Evolutionary conservation across 192 early-diverging fungal species (phyloP), one percentile per base, ranked within the genome.

Genomic region (Coemansia sp.): DNA sequence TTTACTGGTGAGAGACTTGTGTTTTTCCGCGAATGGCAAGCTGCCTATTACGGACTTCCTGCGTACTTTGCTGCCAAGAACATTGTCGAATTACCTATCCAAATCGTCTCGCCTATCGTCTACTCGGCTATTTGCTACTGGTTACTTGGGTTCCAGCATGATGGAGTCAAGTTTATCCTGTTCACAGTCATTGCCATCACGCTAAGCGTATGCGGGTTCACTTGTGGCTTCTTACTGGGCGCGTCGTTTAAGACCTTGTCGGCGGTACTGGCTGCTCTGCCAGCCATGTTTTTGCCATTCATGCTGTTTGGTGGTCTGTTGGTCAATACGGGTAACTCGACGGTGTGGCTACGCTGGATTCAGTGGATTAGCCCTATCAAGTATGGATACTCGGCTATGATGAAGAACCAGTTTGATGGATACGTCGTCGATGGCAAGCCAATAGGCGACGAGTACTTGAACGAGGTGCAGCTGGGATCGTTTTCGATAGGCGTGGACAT

Each of bases 241-340:
- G 83, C 81, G 16, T 22, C 76, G 20, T 87, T 88, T 58, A n/a
- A 65, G 4, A 68, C 68, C 24, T 73, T 90, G 41, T 60, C 79
- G 39, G 68, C 87, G 20, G 80, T 87, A 13, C 60, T 89, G 47
- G 66, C 75, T 1, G 74, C 77, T 3, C 60, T 86, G 20, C 89
- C 89, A 0, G 43, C 73, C 64, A 68, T 87, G 44, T 75, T 90
- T 15, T 49, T 90, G 62, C 89, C 89, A 6, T 73, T 88, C 31
- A 76, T 87, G 77, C 70, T 88, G 41, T 83, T 88, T 71, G 78
- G 79, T 34, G 89, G 89, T 8, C 85, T 90, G 49, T 79, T 90
- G 34, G 86, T 90, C 57, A 90, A 90, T 66, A 78, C 78, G 5
- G 81, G 75, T n/a, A 83, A 80, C 43, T 87, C 87, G 16, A 85